A percentile compares a stretch with the other conserved stretches of the same genome.
Conservation (phyloP, 169 alveolate genomes). For the Babesia caballi region DNA sequence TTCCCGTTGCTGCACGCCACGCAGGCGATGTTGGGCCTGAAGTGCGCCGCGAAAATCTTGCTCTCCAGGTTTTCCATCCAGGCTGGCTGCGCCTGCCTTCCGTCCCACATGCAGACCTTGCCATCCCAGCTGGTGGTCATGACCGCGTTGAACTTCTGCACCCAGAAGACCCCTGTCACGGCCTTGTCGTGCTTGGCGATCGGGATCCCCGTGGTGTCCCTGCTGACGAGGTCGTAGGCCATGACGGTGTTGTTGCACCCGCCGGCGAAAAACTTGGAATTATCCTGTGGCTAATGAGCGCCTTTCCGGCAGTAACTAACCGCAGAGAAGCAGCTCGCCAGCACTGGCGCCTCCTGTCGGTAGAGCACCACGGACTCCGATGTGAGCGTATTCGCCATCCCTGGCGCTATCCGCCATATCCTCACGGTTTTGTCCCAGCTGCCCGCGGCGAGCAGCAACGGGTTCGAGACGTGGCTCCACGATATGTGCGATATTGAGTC, state of each 20-base stretch:
- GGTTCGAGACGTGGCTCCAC: constrained; percentile 56
- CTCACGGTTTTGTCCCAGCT: constrained; percentile 68
- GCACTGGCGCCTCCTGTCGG: constrained; percentile 60
- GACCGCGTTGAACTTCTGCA: constrained; percentile 42
- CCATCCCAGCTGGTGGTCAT: constrained; percentile 66
- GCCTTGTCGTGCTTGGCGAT: constrained; percentile 64
- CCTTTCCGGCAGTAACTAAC: constrained; percentile 18
- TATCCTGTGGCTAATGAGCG: constrained; percentile 14
- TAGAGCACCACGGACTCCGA: constrained; percentile 32
- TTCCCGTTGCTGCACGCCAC: constrained; percentile 54
- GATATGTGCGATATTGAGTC: constrained; percentile 65
- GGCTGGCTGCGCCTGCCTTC: constrained; percentile 56
- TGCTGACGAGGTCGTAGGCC: constrained; percentile 57
- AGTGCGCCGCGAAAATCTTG: constrained; percentile 60
- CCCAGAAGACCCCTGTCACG: constrained; percentile 54
- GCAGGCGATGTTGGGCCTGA: constrained; percentile 48
- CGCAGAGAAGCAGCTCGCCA: constrained; percentile 37
- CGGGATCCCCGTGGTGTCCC: constrained; percentile 41
- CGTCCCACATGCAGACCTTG: constrained; percentile 58
- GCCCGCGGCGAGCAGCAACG: constrained; percentile 60
- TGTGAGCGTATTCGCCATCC: constrained; percentile 20
- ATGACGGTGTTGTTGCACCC: constrained; percentile 51
- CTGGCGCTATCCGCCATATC: constrained; percentile 41
- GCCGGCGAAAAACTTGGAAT: constrained; percentile 57
- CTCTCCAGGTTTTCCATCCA: constrained; percentile 53